These are phyloP conservation scores for Ophiostoma angusticollis DNA, from an alignment of 2,329 filamentous ascomycete species.

Conservation along the genomic window DNA sequence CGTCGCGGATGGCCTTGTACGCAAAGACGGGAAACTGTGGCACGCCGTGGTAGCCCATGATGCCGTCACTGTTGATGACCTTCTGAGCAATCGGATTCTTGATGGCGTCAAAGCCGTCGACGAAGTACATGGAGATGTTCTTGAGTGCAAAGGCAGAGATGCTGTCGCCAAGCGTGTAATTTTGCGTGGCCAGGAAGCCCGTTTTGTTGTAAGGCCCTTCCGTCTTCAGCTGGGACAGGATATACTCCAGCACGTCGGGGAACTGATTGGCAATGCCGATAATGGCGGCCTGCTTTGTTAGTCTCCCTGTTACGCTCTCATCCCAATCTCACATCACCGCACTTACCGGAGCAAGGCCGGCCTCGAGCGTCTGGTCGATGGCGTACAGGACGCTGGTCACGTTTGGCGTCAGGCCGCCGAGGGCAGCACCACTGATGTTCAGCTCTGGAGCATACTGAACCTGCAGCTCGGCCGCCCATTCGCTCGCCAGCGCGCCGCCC, in stretches of 20 bases:
- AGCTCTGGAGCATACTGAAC: constrained; percentile 35
- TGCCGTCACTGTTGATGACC: constrained; percentile 20
- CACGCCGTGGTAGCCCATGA: constrained; percentile 25
- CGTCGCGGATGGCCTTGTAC: constrained; percentile 33
- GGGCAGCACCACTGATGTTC: constrained; percentile 28
- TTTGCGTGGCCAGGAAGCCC: constrained; percentile 20
- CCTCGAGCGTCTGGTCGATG: constrained; percentile 20
- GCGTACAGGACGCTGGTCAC: constrained; percentile 22
- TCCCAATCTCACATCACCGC: not conserved
- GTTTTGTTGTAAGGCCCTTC: constrained; percentile 22
- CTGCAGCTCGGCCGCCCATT: constrained; percentile 37
- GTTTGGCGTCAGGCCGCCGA: constrained; percentile 33
- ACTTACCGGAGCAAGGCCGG: constrained; percentile 23
- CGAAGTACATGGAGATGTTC: constrained; percentile 29
- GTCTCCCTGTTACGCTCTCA: too few relatives aligned
- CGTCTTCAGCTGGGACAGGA: constrained; percentile 19
- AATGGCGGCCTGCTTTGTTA: constrained; percentile 19
- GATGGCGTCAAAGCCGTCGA: constrained; percentile 20
- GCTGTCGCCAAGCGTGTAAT: constrained; percentile 18
- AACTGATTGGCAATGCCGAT: constrained; percentile 24
- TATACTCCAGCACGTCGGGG: constrained; percentile 18
- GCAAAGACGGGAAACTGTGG: constrained; percentile 33
- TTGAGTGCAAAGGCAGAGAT: constrained; percentile 21
- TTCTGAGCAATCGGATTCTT: constrained; percentile 10
- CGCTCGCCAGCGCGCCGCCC: constrained; percentile 36